Conservation (phyloP, 1,284 basidiomycete genomes). For the Ganoderma multipileum region DNA sequence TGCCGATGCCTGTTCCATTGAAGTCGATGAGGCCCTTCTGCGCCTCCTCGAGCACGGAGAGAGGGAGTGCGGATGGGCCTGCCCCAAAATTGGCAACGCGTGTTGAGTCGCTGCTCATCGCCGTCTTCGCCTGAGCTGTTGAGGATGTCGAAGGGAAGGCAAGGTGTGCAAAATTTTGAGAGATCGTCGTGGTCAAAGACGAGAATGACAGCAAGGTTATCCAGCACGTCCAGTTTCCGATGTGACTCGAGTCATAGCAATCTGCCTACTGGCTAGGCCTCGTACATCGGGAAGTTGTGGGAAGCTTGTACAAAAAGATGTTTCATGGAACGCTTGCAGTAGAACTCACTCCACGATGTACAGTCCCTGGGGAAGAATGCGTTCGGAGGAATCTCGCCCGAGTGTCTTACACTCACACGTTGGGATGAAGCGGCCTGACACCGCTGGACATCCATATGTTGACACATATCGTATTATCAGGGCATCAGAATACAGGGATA, state of each 20-base stretch:
- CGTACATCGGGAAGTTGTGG: background rate
- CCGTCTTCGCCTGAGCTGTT: background rate
- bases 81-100: constrained; percentile 89
- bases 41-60: constrained; percentile 83
- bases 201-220: background rate
- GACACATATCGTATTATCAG: constrained; percentile 12
- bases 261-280: constrained; percentile 2
- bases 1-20: constrained; percentile 87
- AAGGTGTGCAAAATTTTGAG: background rate
- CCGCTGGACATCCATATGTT: background rate
- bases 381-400: background rate
- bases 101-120: constrained; percentile 41
- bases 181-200: constrained; percentile 6
- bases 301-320: background rate
- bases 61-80: constrained; percentile 89
- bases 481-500: constrained; percentile 23
- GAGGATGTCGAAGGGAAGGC: background rate
- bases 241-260: constrained; percentile 16
- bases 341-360: background rate
- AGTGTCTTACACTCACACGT: background rate
- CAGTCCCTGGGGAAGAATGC: background rate
- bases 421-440: background rate
- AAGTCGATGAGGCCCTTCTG: constrained; percentile 86
- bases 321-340: background rate
- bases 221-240: background rate